Conservation (phyloP, 1,284 basidiomycete species). For the Bondarzewia mesenterica region DNA sequence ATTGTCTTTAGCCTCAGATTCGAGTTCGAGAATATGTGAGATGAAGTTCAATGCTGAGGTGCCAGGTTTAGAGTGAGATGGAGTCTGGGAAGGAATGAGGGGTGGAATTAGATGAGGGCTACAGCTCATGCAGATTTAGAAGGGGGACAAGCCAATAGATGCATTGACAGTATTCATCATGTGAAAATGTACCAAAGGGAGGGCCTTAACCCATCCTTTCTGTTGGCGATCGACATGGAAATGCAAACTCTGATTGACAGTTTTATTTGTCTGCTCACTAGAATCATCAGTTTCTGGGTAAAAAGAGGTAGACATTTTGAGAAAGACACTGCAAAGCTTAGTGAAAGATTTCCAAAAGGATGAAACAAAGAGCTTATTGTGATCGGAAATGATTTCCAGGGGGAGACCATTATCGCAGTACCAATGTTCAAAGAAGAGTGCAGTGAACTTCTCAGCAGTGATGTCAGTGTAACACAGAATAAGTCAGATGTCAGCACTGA, state of each 20-base stretch:
- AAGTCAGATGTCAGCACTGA: slow-evolving; percentile 28
- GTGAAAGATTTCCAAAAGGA: slow-evolving; percentile 33
- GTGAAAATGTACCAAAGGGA: slow-evolving; percentile 29
- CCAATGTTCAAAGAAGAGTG: slow-evolving; percentile 27
- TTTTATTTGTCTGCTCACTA: slow-evolving; percentile 16
- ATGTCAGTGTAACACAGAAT: slow-evolving; percentile 21
- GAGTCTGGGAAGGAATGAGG: slow-evolving; percentile 4
- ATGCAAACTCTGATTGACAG: slow-evolving; percentile 25
- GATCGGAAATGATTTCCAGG: slow-evolving; percentile 29
- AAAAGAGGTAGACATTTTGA: slow-evolving; percentile 33
- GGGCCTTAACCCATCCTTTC: slow-evolving; percentile 29
- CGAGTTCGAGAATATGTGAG: neutral
- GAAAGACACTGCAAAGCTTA: slow-evolving; percentile 23
- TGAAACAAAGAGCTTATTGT: slow-evolving; percentile 33
- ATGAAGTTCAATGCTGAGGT: neutral
- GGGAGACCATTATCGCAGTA: slow-evolving; percentile 35
- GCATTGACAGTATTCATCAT: slow-evolving; percentile 28
- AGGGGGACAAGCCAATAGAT: slow-evolving; percentile 27
- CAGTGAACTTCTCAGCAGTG: slow-evolving; percentile 24
- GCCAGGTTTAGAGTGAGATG: neutral
- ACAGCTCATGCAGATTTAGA: slow-evolving; percentile 22
- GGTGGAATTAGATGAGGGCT: slow-evolving; percentile 20
- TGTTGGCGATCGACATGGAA: slow-evolving; percentile 32
- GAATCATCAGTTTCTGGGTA: slow-evolving; percentile 30
- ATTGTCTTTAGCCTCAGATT: neutral